These are phyloP conservation scores for Solanum hybrid DNA, from an alignment of 305 asterid genomes.

Conservation along the genomic window DNA sequence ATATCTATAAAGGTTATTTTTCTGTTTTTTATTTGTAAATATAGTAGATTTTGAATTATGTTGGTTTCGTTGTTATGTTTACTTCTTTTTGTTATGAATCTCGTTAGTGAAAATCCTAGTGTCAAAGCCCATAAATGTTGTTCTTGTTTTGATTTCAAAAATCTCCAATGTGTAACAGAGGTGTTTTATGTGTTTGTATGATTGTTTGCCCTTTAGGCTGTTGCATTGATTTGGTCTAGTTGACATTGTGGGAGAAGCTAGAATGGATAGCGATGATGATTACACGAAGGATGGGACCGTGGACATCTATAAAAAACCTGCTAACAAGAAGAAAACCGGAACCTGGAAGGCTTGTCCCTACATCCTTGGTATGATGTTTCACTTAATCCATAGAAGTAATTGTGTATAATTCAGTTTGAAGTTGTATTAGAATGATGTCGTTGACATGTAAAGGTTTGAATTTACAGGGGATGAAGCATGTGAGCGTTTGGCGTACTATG, in stretches of 20 bases:
- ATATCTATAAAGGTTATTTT: background rate
- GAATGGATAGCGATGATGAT: constrained; percentile 17
- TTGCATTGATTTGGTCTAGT: background rate
- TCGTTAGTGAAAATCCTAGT: background rate
- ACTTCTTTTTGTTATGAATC: background rate
- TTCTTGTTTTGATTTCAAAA: background rate
- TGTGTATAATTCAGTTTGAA: background rate
- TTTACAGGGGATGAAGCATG: constrained; percentile 30
- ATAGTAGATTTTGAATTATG: background rate
- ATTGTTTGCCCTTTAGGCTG: background rate
- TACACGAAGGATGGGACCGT: constrained; percentile 33
- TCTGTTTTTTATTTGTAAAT: background rate
- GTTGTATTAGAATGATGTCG: background rate
- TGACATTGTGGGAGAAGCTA: background rate
- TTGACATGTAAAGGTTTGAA: background rate
- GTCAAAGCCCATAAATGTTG: background rate
- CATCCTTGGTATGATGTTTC: constrained; percentile 21
- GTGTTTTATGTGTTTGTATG: background rate
- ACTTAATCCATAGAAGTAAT: background rate
- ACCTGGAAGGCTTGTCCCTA: constrained; percentile 34
- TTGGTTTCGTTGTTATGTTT: background rate
- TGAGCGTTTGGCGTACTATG: constrained; percentile 43
- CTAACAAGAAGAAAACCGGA: constrained; percentile 35
- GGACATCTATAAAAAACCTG: constrained; percentile 26
- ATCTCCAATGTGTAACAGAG: background rate